Percentiles rank a stretch among this genome's conserved stretches.
These are phyloP conservation scores for Prunus salicina DNA, from an alignment of 306 rosid genomes.

Conservation along the genomic window DNA sequence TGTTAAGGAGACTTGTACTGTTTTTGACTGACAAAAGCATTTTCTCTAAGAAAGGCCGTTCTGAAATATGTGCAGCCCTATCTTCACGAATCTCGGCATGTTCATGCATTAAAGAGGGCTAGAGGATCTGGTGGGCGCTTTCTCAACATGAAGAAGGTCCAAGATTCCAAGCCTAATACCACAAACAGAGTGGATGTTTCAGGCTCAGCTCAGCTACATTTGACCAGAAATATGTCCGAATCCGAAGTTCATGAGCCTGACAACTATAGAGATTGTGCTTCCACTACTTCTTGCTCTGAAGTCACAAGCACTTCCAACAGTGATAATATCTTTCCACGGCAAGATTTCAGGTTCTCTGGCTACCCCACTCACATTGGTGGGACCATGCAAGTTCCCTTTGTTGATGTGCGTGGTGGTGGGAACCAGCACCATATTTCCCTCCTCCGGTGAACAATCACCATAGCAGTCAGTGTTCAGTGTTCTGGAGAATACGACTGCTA, in stretches of 20 bases:
- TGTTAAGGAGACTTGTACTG: background rate
- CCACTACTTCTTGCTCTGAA: slow-evolving; percentile 34
- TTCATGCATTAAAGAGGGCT: slow-evolving; percentile 69
- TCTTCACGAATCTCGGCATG: slow-evolving; percentile 73
- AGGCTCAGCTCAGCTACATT: slow-evolving; percentile 23
- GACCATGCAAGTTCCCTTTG: slow-evolving; percentile 24
- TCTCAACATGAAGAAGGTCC: slow-evolving; percentile 44
- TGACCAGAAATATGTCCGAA: slow-evolving; percentile 25
- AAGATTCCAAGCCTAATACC: slow-evolving; percentile 25
- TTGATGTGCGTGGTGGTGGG: slow-evolving; percentile 29
- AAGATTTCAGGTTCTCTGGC: slow-evolving; percentile 44
- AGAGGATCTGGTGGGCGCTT: slow-evolving; percentile 78
- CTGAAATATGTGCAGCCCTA: slow-evolving; percentile 53
- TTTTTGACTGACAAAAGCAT: background rate
- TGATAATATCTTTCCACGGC: slow-evolving; percentile 29
- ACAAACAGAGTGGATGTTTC: slow-evolving; percentile 25
- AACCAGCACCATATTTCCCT: slow-evolving; percentile 41
- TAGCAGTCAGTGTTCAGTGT: slow-evolving; percentile 24
- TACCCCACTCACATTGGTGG: slow-evolving; percentile 44
- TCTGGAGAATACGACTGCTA: slow-evolving; percentile 25
- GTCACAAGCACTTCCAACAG: slow-evolving; percentile 29
- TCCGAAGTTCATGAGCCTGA: slow-evolving; percentile 29
- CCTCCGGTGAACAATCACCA: slow-evolving; percentile 27
- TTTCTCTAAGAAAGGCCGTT: slow-evolving; percentile 5
- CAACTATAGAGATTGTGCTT: slow-evolving; percentile 34